Conservation (phyloP, 495 filamentous ascomycete species). For the Rhizodiscina lignyota region DNA sequence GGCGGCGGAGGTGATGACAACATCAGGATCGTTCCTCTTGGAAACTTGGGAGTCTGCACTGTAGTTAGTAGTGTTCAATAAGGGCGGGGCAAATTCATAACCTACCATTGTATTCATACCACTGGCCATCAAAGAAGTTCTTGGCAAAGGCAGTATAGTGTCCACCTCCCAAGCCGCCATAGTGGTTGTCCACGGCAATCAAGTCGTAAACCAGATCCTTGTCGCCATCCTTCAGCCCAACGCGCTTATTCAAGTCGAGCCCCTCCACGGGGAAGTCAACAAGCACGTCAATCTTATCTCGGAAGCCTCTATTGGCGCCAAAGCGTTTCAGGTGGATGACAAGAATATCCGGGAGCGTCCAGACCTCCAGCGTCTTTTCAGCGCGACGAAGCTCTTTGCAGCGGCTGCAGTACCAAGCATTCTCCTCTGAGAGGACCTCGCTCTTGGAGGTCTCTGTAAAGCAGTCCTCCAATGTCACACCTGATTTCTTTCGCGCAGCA, state of each 20-base stretch:
- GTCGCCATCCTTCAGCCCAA: slow-evolving; percentile 60
- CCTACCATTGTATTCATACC: slow-evolving; percentile 95
- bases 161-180: slow-evolving; percentile 76
- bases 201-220: slow-evolving; percentile 80
- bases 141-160: slow-evolving; percentile 91
- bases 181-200: slow-evolving; percentile 89
- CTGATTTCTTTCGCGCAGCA: slow-evolving; percentile 44
- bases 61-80: slow-evolving; percentile 8
- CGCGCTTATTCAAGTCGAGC: slow-evolving; percentile 60
- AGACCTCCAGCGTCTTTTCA: slow-evolving; percentile 90
- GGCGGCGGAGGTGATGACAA: slow-evolving; percentile 49
- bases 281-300: slow-evolving; percentile 80
- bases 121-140: slow-evolving; percentile 70
- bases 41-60: slow-evolving; percentile 50
- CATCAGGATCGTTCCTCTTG: slow-evolving; percentile 31
- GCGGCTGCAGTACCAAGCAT: slow-evolving; percentile 90
- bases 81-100: slow-evolving; percentile 3
- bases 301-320: slow-evolving; percentile 52
- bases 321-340: slow-evolving; percentile 94
- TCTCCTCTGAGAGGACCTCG: slow-evolving; percentile 81
- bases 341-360: slow-evolving; percentile 89
- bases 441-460: slow-evolving; percentile 85
- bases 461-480: slow-evolving; percentile 77
- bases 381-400: slow-evolving; percentile 88
- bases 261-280: slow-evolving; percentile 85